phyloP scores from a whole-genome alignment of 441 rosid species.

The Populus trichocarpa region DNA sequence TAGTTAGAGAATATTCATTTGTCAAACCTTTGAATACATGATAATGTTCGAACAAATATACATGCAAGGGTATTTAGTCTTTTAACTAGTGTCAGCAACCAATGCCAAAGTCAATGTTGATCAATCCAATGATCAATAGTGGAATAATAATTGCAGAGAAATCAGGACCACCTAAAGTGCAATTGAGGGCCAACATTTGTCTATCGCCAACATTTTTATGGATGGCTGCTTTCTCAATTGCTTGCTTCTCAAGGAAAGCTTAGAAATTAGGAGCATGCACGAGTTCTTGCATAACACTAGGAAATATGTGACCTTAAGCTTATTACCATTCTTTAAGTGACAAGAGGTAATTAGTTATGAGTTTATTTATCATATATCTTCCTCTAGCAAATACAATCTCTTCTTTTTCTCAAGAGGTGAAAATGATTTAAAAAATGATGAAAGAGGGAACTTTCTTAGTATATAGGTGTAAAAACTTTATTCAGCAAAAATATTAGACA shows the following conservation, averaged over 20 bases:
- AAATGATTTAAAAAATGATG: neutral
- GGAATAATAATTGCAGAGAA: neutral
- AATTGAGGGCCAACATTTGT: neutral
- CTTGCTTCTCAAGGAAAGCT: neutral
- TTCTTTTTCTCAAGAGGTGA: neutral
- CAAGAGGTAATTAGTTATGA: too few species aligned
- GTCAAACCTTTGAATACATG: neutral
- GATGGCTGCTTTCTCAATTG: neutral
- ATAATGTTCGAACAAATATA: too few species aligned
- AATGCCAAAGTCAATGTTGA: neutral
- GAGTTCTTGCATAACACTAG: neutral
- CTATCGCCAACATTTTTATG: neutral
- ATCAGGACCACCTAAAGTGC: neutral
- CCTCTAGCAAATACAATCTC: neutral
- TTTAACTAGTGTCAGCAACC: too few species aligned
- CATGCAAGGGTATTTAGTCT: too few species aligned
- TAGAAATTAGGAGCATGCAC: neutral
- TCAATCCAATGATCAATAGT: neutral
- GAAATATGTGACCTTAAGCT: neutral
- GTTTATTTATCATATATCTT: neutral
- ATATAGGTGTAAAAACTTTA: too few species aligned
- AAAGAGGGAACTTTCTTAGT: too few species aligned
- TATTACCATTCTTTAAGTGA: neutral
- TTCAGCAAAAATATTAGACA: too few species aligned
- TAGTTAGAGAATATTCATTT: neutral